Conservation (phyloP, 2,329 filamentous ascomycete genomes). For the Gnomoniopsis smithogilvyi region DNA sequence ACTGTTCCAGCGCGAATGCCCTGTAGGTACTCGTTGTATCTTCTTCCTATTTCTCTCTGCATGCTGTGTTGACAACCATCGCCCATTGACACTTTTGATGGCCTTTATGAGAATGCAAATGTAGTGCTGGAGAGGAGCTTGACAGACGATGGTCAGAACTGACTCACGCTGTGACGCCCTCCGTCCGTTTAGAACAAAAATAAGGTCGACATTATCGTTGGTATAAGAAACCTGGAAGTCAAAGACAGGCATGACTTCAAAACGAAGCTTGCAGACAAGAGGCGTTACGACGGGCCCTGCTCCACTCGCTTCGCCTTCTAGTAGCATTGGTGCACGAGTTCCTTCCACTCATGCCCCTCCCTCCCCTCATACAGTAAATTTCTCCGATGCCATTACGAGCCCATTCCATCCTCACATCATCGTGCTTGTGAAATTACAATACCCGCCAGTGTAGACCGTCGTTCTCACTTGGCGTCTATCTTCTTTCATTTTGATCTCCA, state of each 20-base stretch:
- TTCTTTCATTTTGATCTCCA: background rate
- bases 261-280: no score
- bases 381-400: constrained; percentile 11
- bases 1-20: constrained; percentile 7
- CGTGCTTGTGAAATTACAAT: background rate
- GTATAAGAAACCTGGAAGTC: background rate
- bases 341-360: constrained; percentile 2
- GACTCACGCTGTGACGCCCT: no score
- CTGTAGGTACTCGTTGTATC: background rate
- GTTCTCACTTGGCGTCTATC: background rate
- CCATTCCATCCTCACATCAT: background rate
- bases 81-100: no score
- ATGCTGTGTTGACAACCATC: no score
- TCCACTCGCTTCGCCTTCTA: background rate
- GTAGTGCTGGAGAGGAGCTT: no score
- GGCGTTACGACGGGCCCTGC: background rate
- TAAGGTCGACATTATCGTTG: background rate
- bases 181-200: no score
- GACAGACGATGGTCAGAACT: no score
- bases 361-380: constrained; percentile 12
- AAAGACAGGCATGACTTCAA: background rate
- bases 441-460: background rate
- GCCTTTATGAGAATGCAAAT: no score
- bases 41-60: no score
- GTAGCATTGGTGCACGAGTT: background rate